Evolutionary conservation across 2,329 filamentous ascomycete species (phyloP), one percentile per base, ranked within the genome.

Genomic region (Alternaria arborescens): DNA sequence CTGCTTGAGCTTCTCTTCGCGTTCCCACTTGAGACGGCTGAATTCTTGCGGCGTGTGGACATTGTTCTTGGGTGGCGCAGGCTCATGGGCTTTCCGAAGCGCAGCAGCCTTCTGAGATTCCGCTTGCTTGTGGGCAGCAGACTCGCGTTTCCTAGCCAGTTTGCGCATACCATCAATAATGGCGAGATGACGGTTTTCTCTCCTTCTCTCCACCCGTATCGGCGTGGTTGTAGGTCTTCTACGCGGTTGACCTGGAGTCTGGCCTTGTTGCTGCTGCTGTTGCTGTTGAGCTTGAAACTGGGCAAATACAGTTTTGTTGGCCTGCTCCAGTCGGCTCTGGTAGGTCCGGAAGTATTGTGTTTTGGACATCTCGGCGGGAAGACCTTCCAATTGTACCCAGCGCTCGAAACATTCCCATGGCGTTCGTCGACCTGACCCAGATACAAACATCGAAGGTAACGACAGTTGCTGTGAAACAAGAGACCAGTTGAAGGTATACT

Each of bases 391-490:
- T 68, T 91, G 89, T 55, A 97, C 91, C 94, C 94, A 99, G 43
- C 95, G 88, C 79, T 99, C 95, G 71, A 99, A 99, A 76, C 95
- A 99, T 80, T 99, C 95, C 95, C 95, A 99, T 0, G 94, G 93
- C 3, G 94, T 98, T 48, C 95, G 88, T 63, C 95, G 87, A 76
- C 98, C 94, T 11, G 93, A 89, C 2, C 92, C 93, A 20, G 94
- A 94, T n/a, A 88, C 86, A 73, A 93, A 96, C 14, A 89, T 77
- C 0, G 93, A 96, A 53, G 88, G 88, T 16, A 90, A 86, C 2
- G 88, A 86, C 54, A 98, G 82, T 61, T 94, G 89, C 69, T 88
- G 91, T 1, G 94, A 92, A 55, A 98, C 97, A 5, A 99, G 84
- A 3, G 93, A 96, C 95, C 95, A 99, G 71, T 99, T 99, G 82